Evolutionary conservation across 345 rosid genomes (phyloP), one percentile per base, ranked within the genome.

Genomic region (Cardamine chenopodiifolia): DNA sequence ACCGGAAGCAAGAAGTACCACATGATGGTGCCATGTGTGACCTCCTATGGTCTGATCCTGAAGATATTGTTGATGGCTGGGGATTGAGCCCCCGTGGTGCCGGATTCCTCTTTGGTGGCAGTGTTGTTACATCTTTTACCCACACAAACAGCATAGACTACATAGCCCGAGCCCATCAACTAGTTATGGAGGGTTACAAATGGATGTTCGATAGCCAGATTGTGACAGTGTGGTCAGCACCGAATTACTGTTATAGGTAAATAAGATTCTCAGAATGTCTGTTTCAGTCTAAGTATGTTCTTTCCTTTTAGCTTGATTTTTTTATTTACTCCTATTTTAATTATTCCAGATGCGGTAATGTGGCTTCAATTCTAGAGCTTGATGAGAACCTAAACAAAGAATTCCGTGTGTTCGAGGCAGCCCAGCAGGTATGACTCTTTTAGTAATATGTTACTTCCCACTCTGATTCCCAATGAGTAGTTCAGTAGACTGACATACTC

Each of bases 21-120:
- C 99, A 92, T 74, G 98, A 96, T 79, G 99, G 99, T 66, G 97
- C 93, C 78, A 96, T 96, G 99, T 96, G 98, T 81, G 99, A 96
- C 66, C 92, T 96, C 68, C 78, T 96, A 42, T 96, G 99, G 98
- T 96, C 98, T 55, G 99, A 96, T 78, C 99, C 99, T 70, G 99
- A 96, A 82, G 98, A 96, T 76, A 86, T 82, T 14, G 95, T 96
- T 49, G 99, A 92, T 72, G 96, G 95, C 47, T 96, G 99, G 99
- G 95, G 99, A 42, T 78, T 92, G 88, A 96, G 98, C 74, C 98
- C 99, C 1, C 94, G 95, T 55, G 99, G 99, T 78, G 99, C 97
- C 8, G 96, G 99, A 75, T 96, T 78, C 77, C 83, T 92, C 53
- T 92, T 96, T 72, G 98, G 98, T 42, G 89, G 90, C 68, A 92